phyloP scores from a whole-genome alignment of 169 alveolate species.

The Babesia bovis region DNA sequence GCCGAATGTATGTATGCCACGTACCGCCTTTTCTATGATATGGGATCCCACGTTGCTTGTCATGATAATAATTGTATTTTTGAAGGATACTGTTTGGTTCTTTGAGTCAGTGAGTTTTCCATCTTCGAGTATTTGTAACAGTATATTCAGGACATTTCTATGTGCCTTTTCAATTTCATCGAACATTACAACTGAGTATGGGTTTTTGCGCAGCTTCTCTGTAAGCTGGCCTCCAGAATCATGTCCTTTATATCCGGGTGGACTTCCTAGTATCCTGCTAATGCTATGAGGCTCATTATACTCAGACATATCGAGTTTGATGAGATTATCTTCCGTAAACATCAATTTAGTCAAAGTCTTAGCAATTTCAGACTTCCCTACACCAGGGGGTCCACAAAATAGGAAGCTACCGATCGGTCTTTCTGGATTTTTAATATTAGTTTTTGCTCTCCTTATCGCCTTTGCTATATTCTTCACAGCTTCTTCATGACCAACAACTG shows the following conservation, averaged over 20 bases:
- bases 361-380: conserved; percentile 88
- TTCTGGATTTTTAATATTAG: conserved; percentile 83
- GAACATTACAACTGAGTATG: conserved; percentile 80
- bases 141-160: conserved; percentile 78
- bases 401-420: conserved; percentile 86
- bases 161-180: conserved; percentile 90
- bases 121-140: conserved; percentile 77
- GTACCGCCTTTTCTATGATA: conserved; percentile 60
- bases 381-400: conserved; percentile 88
- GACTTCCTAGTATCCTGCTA: conserved; percentile 86
- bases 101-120: conserved; percentile 85
- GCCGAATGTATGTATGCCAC: conserved; percentile 52
- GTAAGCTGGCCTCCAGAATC: conserved; percentile 88
- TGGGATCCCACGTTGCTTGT: conserved; percentile 85
- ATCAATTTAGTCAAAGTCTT: conserved; percentile 83
- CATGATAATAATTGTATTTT: conserved; percentile 83
- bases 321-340: conserved; percentile 75
- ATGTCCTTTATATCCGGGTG: conserved; percentile 90
- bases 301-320: conserved; percentile 89
- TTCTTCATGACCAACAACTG: conserved; percentile 76
- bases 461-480: conserved; percentile 70
- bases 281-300: conserved; percentile 88
- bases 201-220: conserved; percentile 47
- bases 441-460: conserved; percentile 75
- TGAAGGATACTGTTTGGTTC: conserved; percentile 83